Evolutionary conservation across 177 flowering plant genomes (phyloP), one percentile per base, ranked within the genome.

Genomic region (Telopea speciosissima): DNA sequence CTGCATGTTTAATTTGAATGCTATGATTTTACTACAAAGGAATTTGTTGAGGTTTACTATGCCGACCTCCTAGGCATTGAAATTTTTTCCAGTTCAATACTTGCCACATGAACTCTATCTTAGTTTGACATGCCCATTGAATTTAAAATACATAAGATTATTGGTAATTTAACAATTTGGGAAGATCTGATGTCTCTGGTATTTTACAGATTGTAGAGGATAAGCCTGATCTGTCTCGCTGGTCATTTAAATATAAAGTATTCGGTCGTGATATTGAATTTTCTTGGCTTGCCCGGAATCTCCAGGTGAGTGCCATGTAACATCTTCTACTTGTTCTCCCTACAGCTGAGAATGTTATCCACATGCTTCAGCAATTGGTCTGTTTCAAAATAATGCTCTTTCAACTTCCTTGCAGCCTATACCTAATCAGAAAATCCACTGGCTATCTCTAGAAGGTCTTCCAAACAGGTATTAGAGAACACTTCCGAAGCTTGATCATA

Each of bases 391-490:
- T 54, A n/a, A 54, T 2, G n/a, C 59, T 54, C 19, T 54, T 6
- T 54, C 19, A 54, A n/a, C 59, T 54, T 54, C n/a, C 59, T 54
- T 54, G 59, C 90, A 93, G 96, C 96, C 99, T 11, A 89, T 80
- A 23, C 92, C 89, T 8, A 95, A 95, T 81, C 97, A 90, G 79
- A 95, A 95, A 81, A 92, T 95, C 69, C 99, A 95, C 70, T 91
- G 99, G 97, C 82, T 91, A 79, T 92, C 97, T 66, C 71, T 92
- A 40, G 97, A 91, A 79, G 99, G 97, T 75, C 89, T 92, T 70
- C 90, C 96, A 59, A 95, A 92, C 86, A 90, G 89, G 97, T 92
- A 80, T 8, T 24, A n/a, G 11, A 40, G 59, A 3, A 70, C 19
- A 12, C 44, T 44, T 23, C 24, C 9, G 10, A 60, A 22, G 45